These are phyloP conservation scores for Rutidosis leptorrhynchoides DNA, from an alignment of 129 eudicot species.

Conservation along the genomic window DNA sequence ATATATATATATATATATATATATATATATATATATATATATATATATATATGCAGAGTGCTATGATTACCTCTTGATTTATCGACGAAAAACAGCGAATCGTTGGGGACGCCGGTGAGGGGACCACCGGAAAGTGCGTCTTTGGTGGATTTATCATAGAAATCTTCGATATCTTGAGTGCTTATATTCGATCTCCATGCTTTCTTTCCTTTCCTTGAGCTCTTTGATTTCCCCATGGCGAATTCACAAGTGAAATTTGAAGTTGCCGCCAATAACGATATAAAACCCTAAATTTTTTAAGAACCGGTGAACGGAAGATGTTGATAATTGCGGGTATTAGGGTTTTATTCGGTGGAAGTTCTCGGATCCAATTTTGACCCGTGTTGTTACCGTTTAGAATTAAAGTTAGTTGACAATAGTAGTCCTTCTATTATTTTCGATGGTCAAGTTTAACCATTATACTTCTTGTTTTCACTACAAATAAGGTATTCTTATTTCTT, in stretches of 20 bases:
- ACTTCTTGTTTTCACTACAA: neutral
- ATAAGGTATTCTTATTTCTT: no score
- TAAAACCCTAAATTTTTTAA: neutral
- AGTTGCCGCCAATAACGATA: slow-evolving; percentile 24
- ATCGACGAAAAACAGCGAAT: slow-evolving; percentile 68
- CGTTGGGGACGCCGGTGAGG: slow-evolving; percentile 53
- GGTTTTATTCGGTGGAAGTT: no score
- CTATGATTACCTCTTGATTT: slow-evolving; percentile 64
- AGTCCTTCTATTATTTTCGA: neutral
- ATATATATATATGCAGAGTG: neutral
- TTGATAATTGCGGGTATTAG: no score
- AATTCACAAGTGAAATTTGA: neutral
- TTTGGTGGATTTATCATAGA: slow-evolving; percentile 66
- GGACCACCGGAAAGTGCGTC: slow-evolving; percentile 93
- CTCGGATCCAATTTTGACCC: no score
- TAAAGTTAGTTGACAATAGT: neutral
- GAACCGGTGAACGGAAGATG: neutral
- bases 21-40: neutral
- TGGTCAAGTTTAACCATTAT: neutral
- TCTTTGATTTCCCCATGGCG: slow-evolving; percentile 63
- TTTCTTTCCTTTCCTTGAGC: slow-evolving; percentile 80
- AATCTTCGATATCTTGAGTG: slow-evolving; percentile 74
- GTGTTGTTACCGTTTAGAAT: no score
- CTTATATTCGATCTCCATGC: slow-evolving; percentile 87
- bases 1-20: neutral